A percentile compares a stretch with the other conserved stretches of the same genome.
phyloP scores from a whole-genome alignment of 805 yeast genomes.

The Maudiozyma barnettii region DNA sequence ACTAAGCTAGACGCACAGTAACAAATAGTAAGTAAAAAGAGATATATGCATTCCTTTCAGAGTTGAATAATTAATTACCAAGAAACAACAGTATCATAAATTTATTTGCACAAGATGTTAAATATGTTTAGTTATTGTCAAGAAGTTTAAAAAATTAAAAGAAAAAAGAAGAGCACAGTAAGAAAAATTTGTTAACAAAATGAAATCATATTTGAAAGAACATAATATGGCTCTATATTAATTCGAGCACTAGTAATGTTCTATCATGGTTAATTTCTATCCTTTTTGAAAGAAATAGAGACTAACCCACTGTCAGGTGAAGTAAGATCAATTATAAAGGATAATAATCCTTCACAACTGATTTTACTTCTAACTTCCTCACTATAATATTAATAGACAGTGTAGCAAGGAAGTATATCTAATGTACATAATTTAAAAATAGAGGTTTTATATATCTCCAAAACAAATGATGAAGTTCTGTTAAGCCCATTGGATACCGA shows the following conservation, averaged over 20 bases:
- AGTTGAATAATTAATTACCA: too few species aligned
- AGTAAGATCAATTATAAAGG: neutral
- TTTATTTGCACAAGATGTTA: too few species aligned
- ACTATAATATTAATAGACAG: neutral
- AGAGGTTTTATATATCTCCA: neutral
- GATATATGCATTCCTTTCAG: too few species aligned
- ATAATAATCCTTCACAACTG: neutral
- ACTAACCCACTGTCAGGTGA: neutral
- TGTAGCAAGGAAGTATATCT: neutral
- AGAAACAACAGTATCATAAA: too few species aligned
- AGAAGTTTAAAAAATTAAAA: neutral
- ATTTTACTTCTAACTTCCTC: neutral
- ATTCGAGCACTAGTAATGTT: constrained; percentile 15
- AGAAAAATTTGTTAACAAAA: neutral
- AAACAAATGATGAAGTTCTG: neutral
- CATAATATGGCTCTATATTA: constrained; percentile 12
- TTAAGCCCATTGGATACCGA: neutral
- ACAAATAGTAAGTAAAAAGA: too few species aligned
- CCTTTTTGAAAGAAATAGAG: neutral
- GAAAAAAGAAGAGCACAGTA: neutral
- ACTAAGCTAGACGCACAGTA: too few species aligned
- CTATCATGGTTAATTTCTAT: neutral
- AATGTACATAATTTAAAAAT: neutral
- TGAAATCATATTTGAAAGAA: neutral
- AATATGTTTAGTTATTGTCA: too few species aligned